Conservation (phyloP, 1,284 basidiomycete genomes). For the Rhizoctonia solani region DNA sequence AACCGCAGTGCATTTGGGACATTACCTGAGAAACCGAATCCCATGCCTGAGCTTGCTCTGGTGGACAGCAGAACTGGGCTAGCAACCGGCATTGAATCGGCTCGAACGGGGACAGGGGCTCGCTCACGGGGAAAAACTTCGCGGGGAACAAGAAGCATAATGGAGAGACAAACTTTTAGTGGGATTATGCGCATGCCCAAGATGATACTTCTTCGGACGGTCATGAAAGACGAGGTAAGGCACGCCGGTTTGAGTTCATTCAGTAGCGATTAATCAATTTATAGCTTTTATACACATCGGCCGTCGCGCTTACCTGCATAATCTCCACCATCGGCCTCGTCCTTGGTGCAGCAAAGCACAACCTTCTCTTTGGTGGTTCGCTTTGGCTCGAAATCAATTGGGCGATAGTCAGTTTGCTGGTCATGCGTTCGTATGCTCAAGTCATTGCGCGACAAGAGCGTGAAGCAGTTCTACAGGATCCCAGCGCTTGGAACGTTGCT, state of each 20-base stretch:
- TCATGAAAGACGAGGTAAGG: constrained; percentile 64
- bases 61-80: constrained; percentile 31
- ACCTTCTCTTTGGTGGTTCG: constrained; percentile 50
- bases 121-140: constrained; percentile 37
- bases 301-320: constrained; percentile 57
- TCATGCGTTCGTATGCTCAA: constrained; percentile 62
- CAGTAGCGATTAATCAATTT: constrained; percentile 11
- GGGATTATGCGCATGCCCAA: constrained; percentile 56
- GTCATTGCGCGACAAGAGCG: constrained; percentile 66
- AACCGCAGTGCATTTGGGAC: constrained; percentile 11
- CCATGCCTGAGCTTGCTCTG: constrained; percentile 12
- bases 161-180: constrained; percentile 41
- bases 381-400: constrained; percentile 63
- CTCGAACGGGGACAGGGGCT: constrained; percentile 29
- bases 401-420: constrained; percentile 60
- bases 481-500: constrained; percentile 46
- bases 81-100: constrained; percentile 14
- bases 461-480: constrained; percentile 59
- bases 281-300: constrained; percentile 61
- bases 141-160: constrained; percentile 49
- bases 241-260: background rate
- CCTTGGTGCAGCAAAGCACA: constrained; percentile 55
- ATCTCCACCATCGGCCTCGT: constrained; percentile 56
- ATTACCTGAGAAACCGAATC: constrained; percentile 5
- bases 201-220: constrained; percentile 58